Base-by-base conservation (phyloP, 305 asterid genomes). In the Fraxinus paxiana region DNA sequence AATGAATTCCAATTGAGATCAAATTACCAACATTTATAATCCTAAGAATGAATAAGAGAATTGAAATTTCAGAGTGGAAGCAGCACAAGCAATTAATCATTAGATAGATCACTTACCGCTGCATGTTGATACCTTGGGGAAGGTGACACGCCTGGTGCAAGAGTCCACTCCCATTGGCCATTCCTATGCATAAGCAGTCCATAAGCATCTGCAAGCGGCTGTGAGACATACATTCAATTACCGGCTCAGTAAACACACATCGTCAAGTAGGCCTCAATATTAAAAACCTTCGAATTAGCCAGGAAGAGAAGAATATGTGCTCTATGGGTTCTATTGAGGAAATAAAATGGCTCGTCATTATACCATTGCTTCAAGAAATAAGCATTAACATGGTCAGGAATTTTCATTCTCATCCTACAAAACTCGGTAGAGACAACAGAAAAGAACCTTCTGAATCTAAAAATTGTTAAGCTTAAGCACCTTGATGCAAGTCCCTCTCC, bases 101-200 rank as follows among this genome's bases (percentile, higher is more conserved):
- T 69, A 30, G 34, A 72, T 33, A 59, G 37, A 69, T 77, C 63
- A 90, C 98, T 90, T 89, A 96, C 98, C 86, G 98, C 92, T 54
- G 99, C 99, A 90, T 96, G 99, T 86, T 96, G 97, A 90, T 96
- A 96, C 86, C 98, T 92, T 35, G 98, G 85, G 1, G 99, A 92
- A 83, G 99, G 98, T 81, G 99, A 94, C 74, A 96, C 98, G 80
- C 99, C 99, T 75, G 99, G 99, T 75, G 99, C 99, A 82, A 94
- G 98, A 83, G 99, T 96, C 99, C 99, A 96, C 85, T 96, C 99
- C 99, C 99, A 96, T 65, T 90, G 89, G 48, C 98, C 99, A 89
- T 90, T 96, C 83, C 98, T 94, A 88, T 96, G 99, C 99, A 94
- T 93, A 82, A 96, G 98, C 88, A 96, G 88, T 86, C 98, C 98